Evolutionary conservation across 208 protist species (phyloP).

Genomic region (Crithidia thermophila): DNA sequence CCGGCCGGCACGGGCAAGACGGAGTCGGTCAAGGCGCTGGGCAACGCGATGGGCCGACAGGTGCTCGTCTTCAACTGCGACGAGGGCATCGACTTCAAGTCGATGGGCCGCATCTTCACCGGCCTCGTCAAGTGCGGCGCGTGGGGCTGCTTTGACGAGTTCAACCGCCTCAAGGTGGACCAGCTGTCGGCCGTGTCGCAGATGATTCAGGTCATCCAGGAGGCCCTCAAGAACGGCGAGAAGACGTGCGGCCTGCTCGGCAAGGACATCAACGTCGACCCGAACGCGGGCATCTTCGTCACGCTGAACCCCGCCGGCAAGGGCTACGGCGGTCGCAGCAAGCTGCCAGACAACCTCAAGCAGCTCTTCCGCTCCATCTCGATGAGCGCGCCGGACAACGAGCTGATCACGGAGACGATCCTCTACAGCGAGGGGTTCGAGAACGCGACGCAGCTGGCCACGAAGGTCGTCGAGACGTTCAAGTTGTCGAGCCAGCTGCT

Average conservation of each 20-base stretch:
- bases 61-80: slow-evolving; percentile 99
- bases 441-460: slow-evolving; percentile 92
- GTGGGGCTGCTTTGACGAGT: slow-evolving; percentile 99
- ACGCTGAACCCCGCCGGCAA: slow-evolving; percentile 99
- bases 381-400: slow-evolving; percentile 98
- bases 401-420: slow-evolving; percentile 98
- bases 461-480: slow-evolving; percentile 96
- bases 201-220: slow-evolving; percentile 99
- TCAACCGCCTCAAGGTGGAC: slow-evolving; percentile 99
- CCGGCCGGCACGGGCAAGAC: slow-evolving; percentile 99
- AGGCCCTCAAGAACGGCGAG: slow-evolving; percentile 94
- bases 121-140: slow-evolving; percentile 99
- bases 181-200: slow-evolving; percentile 98
- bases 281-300: slow-evolving; percentile 98
- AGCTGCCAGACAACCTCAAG: slow-evolving; percentile 99
- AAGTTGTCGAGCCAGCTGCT: slow-evolving; percentile 94
- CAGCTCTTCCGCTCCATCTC: slow-evolving; percentile 98
- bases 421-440: slow-evolving; percentile 98
- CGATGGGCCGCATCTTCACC: slow-evolving; percentile 99
- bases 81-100: slow-evolving; percentile 99
- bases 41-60: slow-evolving; percentile 97
- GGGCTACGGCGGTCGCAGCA: slow-evolving; percentile 98
- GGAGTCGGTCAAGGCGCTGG: slow-evolving; percentile 98
- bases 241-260: slow-evolving; percentile 90
- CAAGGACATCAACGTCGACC: slow-evolving; percentile 93